Evolutionary conservation across 108 stramenopile genomes (phyloP).

Genomic region (Cyclotella sp.): DNA sequence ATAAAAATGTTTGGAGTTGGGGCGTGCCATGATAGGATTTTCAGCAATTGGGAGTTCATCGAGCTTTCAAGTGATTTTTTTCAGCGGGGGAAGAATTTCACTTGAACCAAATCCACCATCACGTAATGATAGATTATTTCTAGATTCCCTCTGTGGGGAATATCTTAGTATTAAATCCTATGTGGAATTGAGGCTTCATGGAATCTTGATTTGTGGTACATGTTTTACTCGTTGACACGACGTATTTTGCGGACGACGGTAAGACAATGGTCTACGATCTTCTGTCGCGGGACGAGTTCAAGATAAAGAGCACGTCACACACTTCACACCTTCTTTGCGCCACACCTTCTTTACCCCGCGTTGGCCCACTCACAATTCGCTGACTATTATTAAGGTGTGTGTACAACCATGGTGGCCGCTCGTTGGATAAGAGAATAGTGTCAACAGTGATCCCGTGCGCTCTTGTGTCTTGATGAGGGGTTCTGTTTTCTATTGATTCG

Average conservation of each 20-base stretch:
- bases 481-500: background rate
- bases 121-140: too few species aligned
- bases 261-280: background rate
- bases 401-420: conserved; percentile 9
- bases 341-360: background rate
- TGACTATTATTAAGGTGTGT: conserved; percentile 8
- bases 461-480: background rate
- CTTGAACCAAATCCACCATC: too few species aligned
- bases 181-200: too few species aligned
- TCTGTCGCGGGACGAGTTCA: background rate
- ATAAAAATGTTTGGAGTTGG: too few species aligned
- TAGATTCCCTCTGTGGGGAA: too few species aligned
- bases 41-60: too few species aligned
- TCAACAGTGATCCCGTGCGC: background rate
- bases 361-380: background rate
- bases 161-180: too few species aligned
- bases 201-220: too few species aligned
- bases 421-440: background rate
- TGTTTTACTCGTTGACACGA: background rate
- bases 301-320: background rate
- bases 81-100: too few species aligned
- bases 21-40: too few species aligned
- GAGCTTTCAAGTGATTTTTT: too few species aligned
- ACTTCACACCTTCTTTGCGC: too few species aligned
- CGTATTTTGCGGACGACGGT: background rate